These are phyloP conservation scores for Sarcodon sp. DNA, from an alignment of 768 basidiomycete species.

Conservation along the genomic window DNA sequence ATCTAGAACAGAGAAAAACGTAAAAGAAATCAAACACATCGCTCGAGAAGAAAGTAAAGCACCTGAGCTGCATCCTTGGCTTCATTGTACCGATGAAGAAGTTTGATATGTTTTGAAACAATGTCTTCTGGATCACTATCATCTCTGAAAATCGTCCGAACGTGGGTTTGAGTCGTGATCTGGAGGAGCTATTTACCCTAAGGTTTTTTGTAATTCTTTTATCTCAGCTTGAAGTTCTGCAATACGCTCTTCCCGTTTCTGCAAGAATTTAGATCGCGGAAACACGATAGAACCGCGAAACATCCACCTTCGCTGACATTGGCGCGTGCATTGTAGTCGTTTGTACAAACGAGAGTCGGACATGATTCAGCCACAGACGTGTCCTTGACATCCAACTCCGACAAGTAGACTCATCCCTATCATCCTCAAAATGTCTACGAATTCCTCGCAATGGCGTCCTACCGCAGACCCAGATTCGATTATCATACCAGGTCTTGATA, in stretches of 20 bases:
- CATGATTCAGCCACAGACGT: background rate
- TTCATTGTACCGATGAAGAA: slow-evolving; percentile 70
- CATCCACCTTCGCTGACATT: slow-evolving; percentile 7
- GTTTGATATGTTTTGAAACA: slow-evolving; percentile 54
- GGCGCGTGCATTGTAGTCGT: slow-evolving; percentile 9
- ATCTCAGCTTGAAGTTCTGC: slow-evolving; percentile 35
- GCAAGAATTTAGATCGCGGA: background rate
- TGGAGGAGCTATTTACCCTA: slow-evolving; percentile 24
- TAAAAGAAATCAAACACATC: background rate
- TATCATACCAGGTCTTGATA: slow-evolving; percentile 60
- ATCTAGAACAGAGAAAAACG: slow-evolving; percentile 28
- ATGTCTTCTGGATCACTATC: slow-evolving; percentile 41
- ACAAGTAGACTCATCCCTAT: background rate
- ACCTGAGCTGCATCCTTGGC: slow-evolving; percentile 78
- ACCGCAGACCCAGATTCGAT: slow-evolving; percentile 51
- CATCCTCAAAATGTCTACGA: slow-evolving; percentile 9
- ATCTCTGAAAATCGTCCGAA: slow-evolving; percentile 14
- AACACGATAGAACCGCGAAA: background rate
- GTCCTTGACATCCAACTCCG: background rate
- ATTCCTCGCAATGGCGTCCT: slow-evolving; percentile 56
- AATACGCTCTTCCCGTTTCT: slow-evolving; percentile 41
- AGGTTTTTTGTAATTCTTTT: slow-evolving; percentile 27
- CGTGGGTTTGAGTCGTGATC: background rate
- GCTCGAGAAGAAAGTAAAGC: background rate
- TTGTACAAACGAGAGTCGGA: background rate